Percentiles rank a stretch among this genome's conserved stretches.
These are phyloP conservation scores for Nakataea oryzae DNA, from an alignment of 2,329 filamentous ascomycete species.

Conservation along the genomic window DNA sequence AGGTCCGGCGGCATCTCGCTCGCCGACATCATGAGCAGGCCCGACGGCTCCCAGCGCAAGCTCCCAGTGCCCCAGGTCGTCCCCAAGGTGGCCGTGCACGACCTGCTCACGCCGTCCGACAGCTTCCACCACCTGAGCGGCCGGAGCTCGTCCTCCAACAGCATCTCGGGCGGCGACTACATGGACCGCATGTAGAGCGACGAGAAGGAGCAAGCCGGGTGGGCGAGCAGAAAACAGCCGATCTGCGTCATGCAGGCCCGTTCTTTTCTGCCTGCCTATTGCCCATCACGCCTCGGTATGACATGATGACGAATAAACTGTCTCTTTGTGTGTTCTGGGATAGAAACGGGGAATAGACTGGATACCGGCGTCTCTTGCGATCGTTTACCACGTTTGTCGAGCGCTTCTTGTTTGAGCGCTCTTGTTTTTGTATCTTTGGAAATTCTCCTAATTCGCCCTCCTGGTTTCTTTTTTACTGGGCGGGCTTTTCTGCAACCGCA, in stretches of 20 bases:
- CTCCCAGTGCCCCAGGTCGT: conserved; percentile 73
- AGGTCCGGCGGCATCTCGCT: conserved; percentile 63
- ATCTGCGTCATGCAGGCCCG: neutral
- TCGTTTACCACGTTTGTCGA: neutral
- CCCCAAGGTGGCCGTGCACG: conserved; percentile 81
- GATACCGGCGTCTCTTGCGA: neutral
- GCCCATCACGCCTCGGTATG: neutral
- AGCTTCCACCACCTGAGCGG: conserved; percentile 56
- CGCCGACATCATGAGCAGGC: conserved; percentile 83
- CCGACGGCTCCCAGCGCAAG: conserved; percentile 82
- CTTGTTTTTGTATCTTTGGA: neutral
- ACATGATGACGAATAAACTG: neutral
- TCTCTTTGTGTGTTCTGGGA: neutral
- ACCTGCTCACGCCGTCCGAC: conserved; percentile 59
- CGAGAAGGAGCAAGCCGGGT: neutral
- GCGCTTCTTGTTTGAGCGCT: no score
- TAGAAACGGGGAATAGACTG: neutral
- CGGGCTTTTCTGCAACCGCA: neutral
- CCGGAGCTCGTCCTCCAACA: conserved; percentile 67
- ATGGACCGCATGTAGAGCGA: neutral
- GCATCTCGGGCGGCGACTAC: conserved; percentile 62
- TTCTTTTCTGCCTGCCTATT: neutral
- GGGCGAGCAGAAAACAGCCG: neutral
- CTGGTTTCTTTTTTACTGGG: neutral
- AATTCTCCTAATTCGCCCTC: neutral